Evolutionary conservation across 257 asterid species (phyloP).

Genomic region (Nicotiana undulata): DNA sequence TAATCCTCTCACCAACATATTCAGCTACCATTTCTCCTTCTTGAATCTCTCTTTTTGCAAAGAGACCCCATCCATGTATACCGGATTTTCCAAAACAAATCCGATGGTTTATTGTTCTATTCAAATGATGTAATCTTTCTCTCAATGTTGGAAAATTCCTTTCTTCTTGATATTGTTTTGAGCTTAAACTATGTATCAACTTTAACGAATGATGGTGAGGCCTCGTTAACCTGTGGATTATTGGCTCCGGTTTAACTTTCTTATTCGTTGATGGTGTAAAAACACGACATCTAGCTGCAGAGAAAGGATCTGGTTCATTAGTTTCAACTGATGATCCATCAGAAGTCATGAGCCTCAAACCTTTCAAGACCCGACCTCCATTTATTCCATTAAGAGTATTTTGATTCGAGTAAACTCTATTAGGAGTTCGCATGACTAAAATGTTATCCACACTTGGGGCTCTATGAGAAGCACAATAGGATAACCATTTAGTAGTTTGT

Average conservation of each 20-base stretch:
- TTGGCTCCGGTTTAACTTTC: background rate
- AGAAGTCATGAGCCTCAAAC: background rate
- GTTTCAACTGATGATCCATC: background rate
- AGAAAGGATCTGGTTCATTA: background rate
- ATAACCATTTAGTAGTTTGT: background rate
- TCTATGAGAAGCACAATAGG: background rate
- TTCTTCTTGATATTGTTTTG: background rate
- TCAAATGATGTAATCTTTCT: background rate
- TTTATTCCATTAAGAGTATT: background rate
- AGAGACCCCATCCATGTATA: conserved; percentile 11
- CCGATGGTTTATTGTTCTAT: background rate
- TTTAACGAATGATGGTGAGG: background rate
- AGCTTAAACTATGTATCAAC: background rate
- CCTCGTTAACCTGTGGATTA: background rate
- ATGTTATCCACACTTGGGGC: background rate
- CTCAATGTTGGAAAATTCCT: background rate
- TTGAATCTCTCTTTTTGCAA: background rate
- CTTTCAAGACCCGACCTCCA: background rate
- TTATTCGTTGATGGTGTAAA: background rate
- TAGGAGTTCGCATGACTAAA: conserved; percentile 4
- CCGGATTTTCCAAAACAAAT: conserved; percentile 5
- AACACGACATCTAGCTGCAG: conserved; percentile 3
- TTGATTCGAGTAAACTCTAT: background rate
- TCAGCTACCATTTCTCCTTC: conserved; percentile 8
- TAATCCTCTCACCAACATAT: conserved; percentile 4